These are phyloP conservation scores for Rhodocollybia butyracea DNA, from an alignment of 768 basidiomycete genomes.

Conservation along the genomic window DNA sequence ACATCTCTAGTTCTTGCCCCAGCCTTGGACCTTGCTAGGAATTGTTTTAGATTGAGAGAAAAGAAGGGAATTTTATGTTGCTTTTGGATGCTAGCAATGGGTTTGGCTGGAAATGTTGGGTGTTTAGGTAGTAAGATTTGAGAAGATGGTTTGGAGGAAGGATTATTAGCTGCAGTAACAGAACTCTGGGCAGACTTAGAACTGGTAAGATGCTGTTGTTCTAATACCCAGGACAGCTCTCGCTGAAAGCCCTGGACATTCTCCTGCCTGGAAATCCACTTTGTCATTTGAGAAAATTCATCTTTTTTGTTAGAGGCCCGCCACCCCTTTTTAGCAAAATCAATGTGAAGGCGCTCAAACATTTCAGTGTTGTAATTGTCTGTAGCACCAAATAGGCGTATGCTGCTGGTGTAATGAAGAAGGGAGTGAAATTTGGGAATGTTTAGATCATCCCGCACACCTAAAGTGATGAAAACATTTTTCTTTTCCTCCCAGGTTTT, in stretches of 20 bases:
- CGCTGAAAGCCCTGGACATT: conserved; percentile 11
- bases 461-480: conserved; percentile 13
- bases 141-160: background rate
- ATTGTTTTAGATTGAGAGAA: background rate
- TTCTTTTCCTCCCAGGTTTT: conserved; percentile 20
- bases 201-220: background rate
- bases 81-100: background rate
- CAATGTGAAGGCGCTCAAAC: no score
- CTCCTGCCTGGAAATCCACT: conserved; percentile 23
- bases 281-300: conserved; percentile 23
- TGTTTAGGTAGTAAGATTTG: background rate
- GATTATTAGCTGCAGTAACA: background rate
- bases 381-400: background rate
- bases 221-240: background rate
- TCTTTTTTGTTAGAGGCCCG: conserved; percentile 20
- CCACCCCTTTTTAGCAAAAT: background rate
- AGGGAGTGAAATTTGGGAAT: conserved; percentile 25
- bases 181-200: no score
- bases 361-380: conserved; percentile 2
- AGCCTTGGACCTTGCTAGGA: background rate
- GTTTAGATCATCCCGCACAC: conserved; percentile 19
- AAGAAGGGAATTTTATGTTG: background rate
- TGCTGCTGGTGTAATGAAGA: conserved; percentile 10
- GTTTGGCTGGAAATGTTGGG: background rate
- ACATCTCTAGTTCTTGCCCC: background rate